Conservation (phyloP, 208 protist genomes). For the Naegleria lovaniensis region DNA sequence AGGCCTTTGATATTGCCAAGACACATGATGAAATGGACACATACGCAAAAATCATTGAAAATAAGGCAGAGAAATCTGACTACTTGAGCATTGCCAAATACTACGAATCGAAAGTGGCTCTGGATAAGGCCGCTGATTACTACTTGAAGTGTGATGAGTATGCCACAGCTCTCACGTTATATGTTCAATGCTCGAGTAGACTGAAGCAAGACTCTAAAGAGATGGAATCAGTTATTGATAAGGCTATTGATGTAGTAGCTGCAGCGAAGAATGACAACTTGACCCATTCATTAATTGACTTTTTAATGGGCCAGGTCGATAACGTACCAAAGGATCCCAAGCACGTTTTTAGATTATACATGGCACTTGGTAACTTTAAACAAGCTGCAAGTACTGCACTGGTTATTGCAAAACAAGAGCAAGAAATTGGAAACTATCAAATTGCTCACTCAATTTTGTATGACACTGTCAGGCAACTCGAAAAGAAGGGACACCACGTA, state of each 20-base stretch:
- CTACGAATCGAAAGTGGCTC: slow-evolving; percentile 73
- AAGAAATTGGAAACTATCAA: slow-evolving; percentile 85
- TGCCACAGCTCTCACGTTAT: slow-evolving; percentile 72
- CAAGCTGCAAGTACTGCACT: slow-evolving; percentile 89
- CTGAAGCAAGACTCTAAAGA: slow-evolving; percentile 28
- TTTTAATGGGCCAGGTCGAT: slow-evolving; percentile 87
- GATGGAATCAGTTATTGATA: slow-evolving; percentile 68
- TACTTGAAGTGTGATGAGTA: slow-evolving; percentile 81
- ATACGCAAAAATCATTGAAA: slow-evolving; percentile 68
- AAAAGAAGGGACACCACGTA: slow-evolving; percentile 68
- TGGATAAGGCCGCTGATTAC: slow-evolving; percentile 75
- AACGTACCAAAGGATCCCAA: slow-evolving; percentile 87
- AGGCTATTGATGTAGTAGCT: slow-evolving; percentile 82
- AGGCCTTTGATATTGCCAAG: slow-evolving; percentile 87
- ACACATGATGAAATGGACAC: slow-evolving; percentile 69
- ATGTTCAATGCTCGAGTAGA: slow-evolving; percentile 57
- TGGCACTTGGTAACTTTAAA: slow-evolving; percentile 87
- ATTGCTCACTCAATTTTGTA: slow-evolving; percentile 84
- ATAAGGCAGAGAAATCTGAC: slow-evolving; percentile 48
- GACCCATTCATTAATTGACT: slow-evolving; percentile 88
- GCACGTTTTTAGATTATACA: slow-evolving; percentile 94
- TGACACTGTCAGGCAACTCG: slow-evolving; percentile 78
- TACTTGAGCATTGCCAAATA: slow-evolving; percentile 79
- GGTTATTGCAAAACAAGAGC: slow-evolving; percentile 86
- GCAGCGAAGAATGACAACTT: slow-evolving; percentile 78